These are phyloP conservation scores for Daldinia decipiens DNA, from an alignment of 495 filamentous ascomycete genomes.

Conservation along the genomic window DNA sequence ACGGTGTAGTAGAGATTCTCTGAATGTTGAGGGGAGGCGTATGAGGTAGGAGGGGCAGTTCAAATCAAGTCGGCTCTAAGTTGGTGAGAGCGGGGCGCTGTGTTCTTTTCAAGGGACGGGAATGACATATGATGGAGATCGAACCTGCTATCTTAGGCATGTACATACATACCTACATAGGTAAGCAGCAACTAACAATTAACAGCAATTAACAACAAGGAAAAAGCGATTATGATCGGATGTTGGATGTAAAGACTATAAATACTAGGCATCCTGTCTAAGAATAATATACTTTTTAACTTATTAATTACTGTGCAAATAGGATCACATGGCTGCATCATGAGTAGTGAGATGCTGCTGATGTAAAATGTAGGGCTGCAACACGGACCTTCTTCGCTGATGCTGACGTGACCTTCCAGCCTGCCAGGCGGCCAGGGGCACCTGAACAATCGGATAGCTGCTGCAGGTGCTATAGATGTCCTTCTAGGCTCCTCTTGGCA, in stretches of 20 bases:
- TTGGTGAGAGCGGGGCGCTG: slow-evolving; percentile 34
- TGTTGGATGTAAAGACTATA: slow-evolving; percentile 4
- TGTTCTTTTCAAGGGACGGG: slow-evolving; percentile 13
- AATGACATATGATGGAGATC: slow-evolving; percentile 32
- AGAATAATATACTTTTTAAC: background rate
- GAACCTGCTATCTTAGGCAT: background rate
- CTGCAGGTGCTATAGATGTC: slow-evolving; percentile 39
- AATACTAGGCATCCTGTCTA: background rate
- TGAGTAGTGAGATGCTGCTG: slow-evolving; percentile 32
- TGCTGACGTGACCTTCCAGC: slow-evolving; percentile 32
- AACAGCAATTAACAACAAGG: background rate
- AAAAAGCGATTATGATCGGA: background rate
- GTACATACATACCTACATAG: no score
- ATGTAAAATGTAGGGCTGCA: slow-evolving; percentile 29
- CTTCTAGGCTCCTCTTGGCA: slow-evolving; percentile 36
- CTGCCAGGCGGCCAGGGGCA: slow-evolving; percentile 35
- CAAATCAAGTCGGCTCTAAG: slow-evolving; percentile 11
- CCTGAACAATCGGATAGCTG: slow-evolving; percentile 34
- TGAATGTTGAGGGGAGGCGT: slow-evolving; percentile 13
- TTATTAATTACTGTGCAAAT: slow-evolving; percentile 9
- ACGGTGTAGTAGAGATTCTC: slow-evolving; percentile 5
- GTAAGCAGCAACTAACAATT: no score
- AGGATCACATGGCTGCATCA: slow-evolving; percentile 39
- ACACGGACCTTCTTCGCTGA: slow-evolving; percentile 38
- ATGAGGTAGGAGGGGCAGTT: slow-evolving; percentile 33